A percentile compares a stretch with the other conserved stretches of the same genome.
These are phyloP conservation scores for Rostrohypoxylon terebratum DNA, from an alignment of 495 filamentous ascomycete species.

Conservation along the genomic window DNA sequence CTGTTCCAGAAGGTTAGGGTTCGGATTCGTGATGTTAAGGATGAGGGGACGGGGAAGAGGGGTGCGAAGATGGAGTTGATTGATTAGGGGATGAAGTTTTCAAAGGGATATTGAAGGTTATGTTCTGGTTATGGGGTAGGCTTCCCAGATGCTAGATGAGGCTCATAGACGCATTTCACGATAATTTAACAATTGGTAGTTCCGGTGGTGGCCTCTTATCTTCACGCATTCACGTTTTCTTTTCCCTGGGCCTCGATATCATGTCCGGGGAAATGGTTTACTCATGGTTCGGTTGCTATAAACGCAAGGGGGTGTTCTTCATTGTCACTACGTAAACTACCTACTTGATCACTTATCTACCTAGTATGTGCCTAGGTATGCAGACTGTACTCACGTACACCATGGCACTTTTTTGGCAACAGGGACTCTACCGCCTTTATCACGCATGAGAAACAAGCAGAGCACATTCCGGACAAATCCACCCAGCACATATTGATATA, in stretches of 20 bases:
- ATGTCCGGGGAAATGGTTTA: too few species aligned
- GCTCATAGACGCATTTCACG: background rate
- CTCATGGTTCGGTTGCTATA: too few species aligned
- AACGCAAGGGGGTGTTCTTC: too few species aligned
- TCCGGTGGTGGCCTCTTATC: background rate
- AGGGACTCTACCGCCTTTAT: background rate
- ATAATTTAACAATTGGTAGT: background rate
- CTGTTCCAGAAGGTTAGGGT: conserved; percentile 92
- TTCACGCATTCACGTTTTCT: background rate
- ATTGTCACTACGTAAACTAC: too few species aligned
- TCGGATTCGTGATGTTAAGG: conserved; percentile 88
- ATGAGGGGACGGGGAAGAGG: conserved; percentile 93
- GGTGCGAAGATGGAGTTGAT: conserved; percentile 80
- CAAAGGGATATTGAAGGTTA: background rate
- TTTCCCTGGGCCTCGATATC: background rate
- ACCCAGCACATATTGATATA: background rate
- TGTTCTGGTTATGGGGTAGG: background rate
- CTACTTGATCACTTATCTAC: too few species aligned
- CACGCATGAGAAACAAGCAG: background rate
- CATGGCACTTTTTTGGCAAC: background rate
- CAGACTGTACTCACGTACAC: background rate
- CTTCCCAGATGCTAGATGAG: too few species aligned
- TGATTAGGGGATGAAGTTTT: conserved; percentile 3
- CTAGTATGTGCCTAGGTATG: too few species aligned
- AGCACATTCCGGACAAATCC: background rate